Conservation (phyloP, 495 filamentous ascomycete genomes). For the Neurospora tetrasperma region DNA sequence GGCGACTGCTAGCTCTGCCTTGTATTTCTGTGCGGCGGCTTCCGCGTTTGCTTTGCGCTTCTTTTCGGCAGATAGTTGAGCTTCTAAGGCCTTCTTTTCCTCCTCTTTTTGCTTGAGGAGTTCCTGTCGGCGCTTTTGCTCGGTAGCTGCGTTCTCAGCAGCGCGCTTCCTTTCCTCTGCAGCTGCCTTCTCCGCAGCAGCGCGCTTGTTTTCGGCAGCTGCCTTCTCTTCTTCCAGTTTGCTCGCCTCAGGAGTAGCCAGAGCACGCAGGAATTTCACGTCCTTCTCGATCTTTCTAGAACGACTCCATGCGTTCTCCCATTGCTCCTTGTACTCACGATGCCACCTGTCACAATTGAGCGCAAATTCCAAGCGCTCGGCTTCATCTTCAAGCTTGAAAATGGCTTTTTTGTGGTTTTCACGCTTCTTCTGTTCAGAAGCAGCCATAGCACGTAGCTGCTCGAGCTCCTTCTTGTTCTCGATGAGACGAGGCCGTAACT, state of each 20-base stretch:
- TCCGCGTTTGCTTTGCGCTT: background rate
- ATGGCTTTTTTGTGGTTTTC: no score
- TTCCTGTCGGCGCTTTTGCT: background rate
- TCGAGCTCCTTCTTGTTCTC: background rate
- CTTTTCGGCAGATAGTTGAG: background rate
- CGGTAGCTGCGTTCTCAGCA: background rate
- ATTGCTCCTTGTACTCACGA: no score
- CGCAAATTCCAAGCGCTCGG: no score
- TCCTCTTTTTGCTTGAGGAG: background rate
- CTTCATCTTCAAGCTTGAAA: no score
- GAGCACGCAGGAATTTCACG: background rate
- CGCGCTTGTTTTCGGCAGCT: background rate
- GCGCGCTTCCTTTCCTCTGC: background rate
- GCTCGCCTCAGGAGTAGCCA: background rate
- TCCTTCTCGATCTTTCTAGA: no score
- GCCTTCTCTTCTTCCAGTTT: background rate
- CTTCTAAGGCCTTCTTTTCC: background rate
- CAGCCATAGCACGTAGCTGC: background rate
- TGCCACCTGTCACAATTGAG: no score
- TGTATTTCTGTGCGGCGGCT: background rate
- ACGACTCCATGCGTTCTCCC: no score
- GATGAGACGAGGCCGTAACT: background rate
- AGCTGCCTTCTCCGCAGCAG: background rate
- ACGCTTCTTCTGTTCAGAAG: background rate
- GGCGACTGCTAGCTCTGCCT: background rate